A percentile compares a stretch with the other conserved stretches of the same genome.
phyloP scores from a whole-genome alignment of 192 early-diverging fungal species.

The Jimgerdemannia lactiflua region DNA sequence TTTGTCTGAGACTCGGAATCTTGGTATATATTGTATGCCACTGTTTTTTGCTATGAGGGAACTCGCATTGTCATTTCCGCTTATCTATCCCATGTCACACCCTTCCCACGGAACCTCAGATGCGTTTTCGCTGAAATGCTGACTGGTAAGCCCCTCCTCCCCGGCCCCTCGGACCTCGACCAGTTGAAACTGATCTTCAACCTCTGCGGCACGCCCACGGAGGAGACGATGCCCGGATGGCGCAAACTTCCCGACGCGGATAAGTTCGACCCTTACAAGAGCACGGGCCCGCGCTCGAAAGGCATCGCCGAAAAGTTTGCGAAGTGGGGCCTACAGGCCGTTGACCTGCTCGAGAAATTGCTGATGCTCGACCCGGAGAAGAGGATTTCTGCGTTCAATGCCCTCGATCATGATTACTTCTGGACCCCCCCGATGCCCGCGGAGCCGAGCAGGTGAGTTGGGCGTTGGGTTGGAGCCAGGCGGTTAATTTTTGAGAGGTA shows the following conservation, averaged over 20 bases:
- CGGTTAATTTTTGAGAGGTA: not conserved
- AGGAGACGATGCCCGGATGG: constrained; percentile 78
- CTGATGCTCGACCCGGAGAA: constrained; percentile 74
- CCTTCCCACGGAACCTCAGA: too few species aligned
- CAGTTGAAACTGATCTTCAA: constrained; percentile 84
- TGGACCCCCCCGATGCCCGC: constrained; percentile 68
- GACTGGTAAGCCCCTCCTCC: constrained; percentile 77
- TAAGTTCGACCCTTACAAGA: constrained; percentile 41
- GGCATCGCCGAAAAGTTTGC: constrained; percentile 60
- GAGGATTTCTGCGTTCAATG: constrained; percentile 68
- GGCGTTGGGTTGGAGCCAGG: too few species aligned
- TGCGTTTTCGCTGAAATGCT: constrained; percentile 98
- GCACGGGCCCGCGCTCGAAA: constrained; percentile 20
- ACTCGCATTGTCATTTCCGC: too few species aligned
- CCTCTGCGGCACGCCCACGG: constrained; percentile 85
- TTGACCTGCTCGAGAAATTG: constrained; percentile 76
- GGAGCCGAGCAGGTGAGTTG: constrained; percentile 58
- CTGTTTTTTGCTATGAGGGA: too few species aligned
- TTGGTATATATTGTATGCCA: too few species aligned
- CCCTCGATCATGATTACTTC: constrained; percentile 83
- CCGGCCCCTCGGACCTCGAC: constrained; percentile 79
- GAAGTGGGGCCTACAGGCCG: constrained; percentile 55
- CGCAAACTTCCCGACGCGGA: constrained; percentile 54
- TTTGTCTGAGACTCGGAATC: too few species aligned
- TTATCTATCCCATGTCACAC: too few species aligned